Evolutionary conservation across 2,329 filamentous ascomycete species (phyloP).

Genomic region (Talaromyces sp.): DNA sequence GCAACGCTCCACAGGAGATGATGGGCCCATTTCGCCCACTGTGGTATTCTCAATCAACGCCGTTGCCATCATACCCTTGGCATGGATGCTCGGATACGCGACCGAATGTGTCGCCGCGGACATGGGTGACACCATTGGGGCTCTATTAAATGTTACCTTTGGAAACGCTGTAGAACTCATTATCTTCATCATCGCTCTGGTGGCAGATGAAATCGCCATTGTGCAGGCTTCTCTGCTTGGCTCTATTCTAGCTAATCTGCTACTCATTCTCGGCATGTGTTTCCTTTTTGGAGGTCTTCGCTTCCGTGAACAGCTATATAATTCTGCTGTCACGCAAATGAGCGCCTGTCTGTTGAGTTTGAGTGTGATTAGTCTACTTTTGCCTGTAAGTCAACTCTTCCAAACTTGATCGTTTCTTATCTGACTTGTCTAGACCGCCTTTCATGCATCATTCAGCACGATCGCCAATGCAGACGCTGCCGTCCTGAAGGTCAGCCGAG

Average conservation of each 20-base stretch:
- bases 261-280: conserved; percentile 83
- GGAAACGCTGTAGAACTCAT: conserved; percentile 72
- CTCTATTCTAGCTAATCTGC: conserved; percentile 77
- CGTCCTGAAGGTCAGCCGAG: conserved; percentile 76
- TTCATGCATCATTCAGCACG: conserved; percentile 75
- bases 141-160: conserved; percentile 68
- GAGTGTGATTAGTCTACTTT: conserved; percentile 77
- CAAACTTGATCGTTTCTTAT: not conserved
- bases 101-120: conserved; percentile 69
- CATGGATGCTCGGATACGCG: conserved; percentile 64
- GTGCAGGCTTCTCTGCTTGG: conserved; percentile 83
- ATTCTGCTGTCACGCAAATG: conserved; percentile 88
- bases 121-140: conserved; percentile 66
- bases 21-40: conserved; percentile 47
- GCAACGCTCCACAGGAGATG: conserved; percentile 21
- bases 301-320: conserved; percentile 85
- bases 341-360: conserved; percentile 82
- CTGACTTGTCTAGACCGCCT: conserved; percentile 64
- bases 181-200: conserved; percentile 67
- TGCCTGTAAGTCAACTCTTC: conserved; percentile 58
- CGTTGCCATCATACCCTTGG: conserved; percentile 67
- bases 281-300: conserved; percentile 79
- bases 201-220: conserved; percentile 75
- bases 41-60: conserved; percentile 68
- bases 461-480: conserved; percentile 58